Conservation (phyloP, 768 basidiomycete genomes). For the Suillus weaverae region DNA sequence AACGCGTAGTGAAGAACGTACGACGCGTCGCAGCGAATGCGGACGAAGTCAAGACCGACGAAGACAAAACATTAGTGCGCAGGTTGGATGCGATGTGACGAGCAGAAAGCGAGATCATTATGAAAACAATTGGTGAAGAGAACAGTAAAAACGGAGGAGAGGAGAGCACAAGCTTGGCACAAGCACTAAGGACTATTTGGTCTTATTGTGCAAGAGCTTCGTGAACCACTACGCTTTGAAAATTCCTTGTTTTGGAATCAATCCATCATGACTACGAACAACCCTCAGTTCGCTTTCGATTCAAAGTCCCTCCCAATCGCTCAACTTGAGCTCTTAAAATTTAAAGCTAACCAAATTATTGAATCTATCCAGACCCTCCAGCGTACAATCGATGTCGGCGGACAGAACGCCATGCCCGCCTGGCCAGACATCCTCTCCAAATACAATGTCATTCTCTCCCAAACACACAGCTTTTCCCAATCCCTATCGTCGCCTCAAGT, state of each 20-base stretch:
- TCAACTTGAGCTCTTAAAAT: slow-evolving; percentile 74
- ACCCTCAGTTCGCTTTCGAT: slow-evolving; percentile 24
- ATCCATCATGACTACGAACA: slow-evolving; percentile 7
- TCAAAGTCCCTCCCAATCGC: slow-evolving; percentile 52
- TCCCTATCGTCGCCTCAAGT: slow-evolving; percentile 48
- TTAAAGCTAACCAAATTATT: slow-evolving; percentile 77
- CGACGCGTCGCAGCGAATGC: slow-evolving; percentile 22
- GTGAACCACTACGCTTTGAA: slow-evolving; percentile 1
- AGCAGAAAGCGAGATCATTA: slow-evolving; percentile 19
- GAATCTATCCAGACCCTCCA: slow-evolving; percentile 71
- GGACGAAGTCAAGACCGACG: neutral
- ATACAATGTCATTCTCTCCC: slow-evolving; percentile 82
- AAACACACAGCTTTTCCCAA: slow-evolving; percentile 75
- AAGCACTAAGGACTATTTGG: slow-evolving; percentile 2
- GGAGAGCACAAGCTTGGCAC: neutral
- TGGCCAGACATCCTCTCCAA: slow-evolving; percentile 89
- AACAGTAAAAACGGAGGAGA: neutral
- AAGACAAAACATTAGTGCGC: slow-evolving; percentile 2
- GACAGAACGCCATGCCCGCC: slow-evolving; percentile 62
- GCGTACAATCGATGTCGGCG: slow-evolving; percentile 58
- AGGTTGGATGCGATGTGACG: slow-evolving; percentile 3
- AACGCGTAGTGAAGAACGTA: slow-evolving; percentile 25
- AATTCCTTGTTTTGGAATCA: slow-evolving; percentile 3
- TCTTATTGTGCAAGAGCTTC: slow-evolving; percentile 5
- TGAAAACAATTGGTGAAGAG: slow-evolving; percentile 5